These are phyloP conservation scores for Cercospora sp. DNA, from an alignment of 2,329 filamentous ascomycete genomes.

Conservation along the genomic window DNA sequence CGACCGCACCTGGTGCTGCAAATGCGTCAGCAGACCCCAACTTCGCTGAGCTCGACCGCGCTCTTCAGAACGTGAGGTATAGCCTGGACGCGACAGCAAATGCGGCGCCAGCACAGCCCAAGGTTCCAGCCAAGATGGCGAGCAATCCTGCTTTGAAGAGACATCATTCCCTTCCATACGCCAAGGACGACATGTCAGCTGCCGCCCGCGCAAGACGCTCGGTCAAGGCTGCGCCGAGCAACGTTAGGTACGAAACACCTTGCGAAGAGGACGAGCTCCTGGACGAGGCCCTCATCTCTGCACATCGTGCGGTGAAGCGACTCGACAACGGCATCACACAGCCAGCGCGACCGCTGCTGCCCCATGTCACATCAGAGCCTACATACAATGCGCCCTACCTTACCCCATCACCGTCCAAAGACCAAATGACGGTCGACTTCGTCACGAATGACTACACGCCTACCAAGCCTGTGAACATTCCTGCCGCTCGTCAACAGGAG, in stretches of 20 bases:
- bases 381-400: constrained; percentile 57
- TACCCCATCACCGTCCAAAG: constrained; percentile 79
- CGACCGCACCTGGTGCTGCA: constrained; percentile 54
- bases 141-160: constrained; percentile 52
- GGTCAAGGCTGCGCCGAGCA: constrained; percentile 67
- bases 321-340: constrained; percentile 55
- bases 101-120: constrained; percentile 38
- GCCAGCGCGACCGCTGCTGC: constrained; percentile 50
- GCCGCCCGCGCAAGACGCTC: constrained; percentile 79
- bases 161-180: constrained; percentile 50
- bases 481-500: constrained; percentile 57
- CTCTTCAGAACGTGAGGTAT: constrained; percentile 61
- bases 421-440: constrained; percentile 74
- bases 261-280: constrained; percentile 96
- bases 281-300: constrained; percentile 81
- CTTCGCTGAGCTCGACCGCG: constrained; percentile 62
- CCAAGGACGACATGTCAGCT: constrained; percentile 58
- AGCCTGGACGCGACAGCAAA: constrained; percentile 53
- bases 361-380: constrained; percentile 66
- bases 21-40: constrained; percentile 52
- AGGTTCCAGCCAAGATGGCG: constrained; percentile 40
- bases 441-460: constrained; percentile 63
- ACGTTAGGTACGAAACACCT: constrained; percentile 78
- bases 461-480: constrained; percentile 70
- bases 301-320: constrained; percentile 71